Evolutionary conservation across 495 filamentous ascomycete genomes (phyloP), one percentile per base, ranked within the genome.

Genomic region (Podospora pseudocomata): DNA sequence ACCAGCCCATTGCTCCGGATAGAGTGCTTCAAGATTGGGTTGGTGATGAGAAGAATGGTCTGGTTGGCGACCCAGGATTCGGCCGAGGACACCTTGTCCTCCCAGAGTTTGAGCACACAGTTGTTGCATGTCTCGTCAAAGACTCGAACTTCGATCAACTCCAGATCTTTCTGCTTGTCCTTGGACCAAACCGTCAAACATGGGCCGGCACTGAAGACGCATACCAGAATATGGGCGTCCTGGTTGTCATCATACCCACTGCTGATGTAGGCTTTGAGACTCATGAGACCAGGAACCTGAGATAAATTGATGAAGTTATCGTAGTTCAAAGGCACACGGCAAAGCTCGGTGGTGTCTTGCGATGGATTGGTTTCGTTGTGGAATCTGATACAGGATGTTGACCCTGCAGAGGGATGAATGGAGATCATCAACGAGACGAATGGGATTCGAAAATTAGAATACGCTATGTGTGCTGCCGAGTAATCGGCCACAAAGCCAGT

Each of bases 71-170:
- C 72, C 87, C 87, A 89, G 0, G 69, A 32, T n/a, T 76, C 78
- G 5, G 82, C 82, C 3, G 86, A 87, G 0, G 68, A 64, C 20
- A 82, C 77, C 59, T 81, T 74, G 19, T 82, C 76, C 30, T 83
- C 79, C 84, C 85, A 90, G 0, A 91, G 72, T 15, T 80, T 85
- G 4, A 90, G 73, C 0, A 77, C 77, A 23, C 82, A 83, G 63
- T 83, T 81, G 4, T 75, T 79, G 39, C 9, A 49, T 2, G 86
- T 90, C 68, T 90, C 83, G 71, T 91, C 89, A 67, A 88, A 87
- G 13, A 90, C 73, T 19, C 78, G 73, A 11, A 90, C 74, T 61
- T 86, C 84, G 28, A 85, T 75, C 44, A 85, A 76, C 55, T 86
- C 78, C 0, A 78, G 72, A 4, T 73, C 68, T 4, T 66, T 65